A percentile compares a stretch with the other conserved stretches of the same genome.
Conservation (phyloP, 257 asterid species). For the Nicotiana sylvestris region DNA sequence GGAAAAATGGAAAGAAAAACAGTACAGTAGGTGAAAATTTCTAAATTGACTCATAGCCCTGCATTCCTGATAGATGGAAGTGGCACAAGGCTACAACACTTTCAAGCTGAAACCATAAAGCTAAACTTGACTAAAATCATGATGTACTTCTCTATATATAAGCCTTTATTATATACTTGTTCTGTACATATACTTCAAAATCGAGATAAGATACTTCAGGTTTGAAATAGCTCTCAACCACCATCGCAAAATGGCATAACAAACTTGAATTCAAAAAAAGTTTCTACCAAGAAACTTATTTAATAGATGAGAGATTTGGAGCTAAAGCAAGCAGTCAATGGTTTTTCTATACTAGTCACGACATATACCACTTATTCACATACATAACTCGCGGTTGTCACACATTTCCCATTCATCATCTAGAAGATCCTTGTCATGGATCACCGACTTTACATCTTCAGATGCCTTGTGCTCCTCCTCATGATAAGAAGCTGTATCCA, state of each 20-base stretch:
- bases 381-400: slow-evolving; percentile 23
- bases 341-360: background rate
- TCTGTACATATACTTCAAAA: slow-evolving; percentile 1
- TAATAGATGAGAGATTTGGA: background rate
- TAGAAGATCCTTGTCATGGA: slow-evolving; percentile 23
- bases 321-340: background rate
- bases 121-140: background rate
- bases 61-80: no score
- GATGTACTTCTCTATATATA: background rate
- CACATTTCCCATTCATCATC: slow-evolving; percentile 75
- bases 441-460: slow-evolving; percentile 17
- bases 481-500: background rate
- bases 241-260: background rate
- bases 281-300: slow-evolving; percentile 8
- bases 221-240: background rate
- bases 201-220: background rate
- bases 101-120: no score
- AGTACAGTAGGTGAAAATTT: no score
- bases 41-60: no score
- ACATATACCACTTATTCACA: slow-evolving; percentile 13
- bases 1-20: no score
- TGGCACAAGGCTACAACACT: no score
- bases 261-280: background rate
- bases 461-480: slow-evolving; percentile 24
- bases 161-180: background rate